Evolutionary conservation across 345 rosid species (phyloP).

Genomic region (Lepidium sativum): DNA sequence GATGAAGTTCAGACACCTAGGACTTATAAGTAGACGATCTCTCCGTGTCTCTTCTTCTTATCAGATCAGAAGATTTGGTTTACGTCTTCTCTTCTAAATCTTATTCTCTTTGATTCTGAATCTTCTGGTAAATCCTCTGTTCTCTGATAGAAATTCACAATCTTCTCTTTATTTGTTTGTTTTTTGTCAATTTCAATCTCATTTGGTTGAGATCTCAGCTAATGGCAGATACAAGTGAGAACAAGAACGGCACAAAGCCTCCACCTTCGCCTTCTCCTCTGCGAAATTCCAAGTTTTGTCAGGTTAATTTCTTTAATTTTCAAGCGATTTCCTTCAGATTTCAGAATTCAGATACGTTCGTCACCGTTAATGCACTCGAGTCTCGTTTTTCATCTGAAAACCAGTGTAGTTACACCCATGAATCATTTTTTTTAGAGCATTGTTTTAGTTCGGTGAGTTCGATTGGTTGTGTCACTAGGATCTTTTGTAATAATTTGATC

Average conservation of each 20-base stretch:
- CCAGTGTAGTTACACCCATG: background rate
- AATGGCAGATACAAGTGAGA: conserved; percentile 58
- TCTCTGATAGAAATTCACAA: background rate
- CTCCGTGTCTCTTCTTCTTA: background rate
- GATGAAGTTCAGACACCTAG: conserved; percentile 8
- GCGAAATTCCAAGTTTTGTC: conserved; percentile 76
- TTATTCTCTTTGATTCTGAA: background rate
- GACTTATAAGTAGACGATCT: conserved; percentile 25
- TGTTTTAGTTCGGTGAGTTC: background rate
- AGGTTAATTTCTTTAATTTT: conserved; percentile 35
- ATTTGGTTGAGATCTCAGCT: conserved; percentile 34
- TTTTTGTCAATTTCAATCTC: background rate
- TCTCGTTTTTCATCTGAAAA: background rate
- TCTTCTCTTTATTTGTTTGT: background rate
- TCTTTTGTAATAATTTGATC: conserved; percentile 4
- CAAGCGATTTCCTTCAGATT: background rate
- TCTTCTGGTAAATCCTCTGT: conserved; percentile 9
- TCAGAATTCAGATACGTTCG: conserved; percentile 5
- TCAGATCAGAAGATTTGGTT: conserved; percentile 22
- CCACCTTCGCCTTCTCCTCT: conserved; percentile 90
- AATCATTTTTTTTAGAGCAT: background rate
- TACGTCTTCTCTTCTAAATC: background rate
- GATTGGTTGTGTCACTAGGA: conserved; percentile 4
- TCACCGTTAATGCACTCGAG: background rate
- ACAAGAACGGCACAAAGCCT: conserved; percentile 47